Base-by-base conservation (phyloP, 1,284 basidiomycete species). In the Cerioporus squamosus region DNA sequence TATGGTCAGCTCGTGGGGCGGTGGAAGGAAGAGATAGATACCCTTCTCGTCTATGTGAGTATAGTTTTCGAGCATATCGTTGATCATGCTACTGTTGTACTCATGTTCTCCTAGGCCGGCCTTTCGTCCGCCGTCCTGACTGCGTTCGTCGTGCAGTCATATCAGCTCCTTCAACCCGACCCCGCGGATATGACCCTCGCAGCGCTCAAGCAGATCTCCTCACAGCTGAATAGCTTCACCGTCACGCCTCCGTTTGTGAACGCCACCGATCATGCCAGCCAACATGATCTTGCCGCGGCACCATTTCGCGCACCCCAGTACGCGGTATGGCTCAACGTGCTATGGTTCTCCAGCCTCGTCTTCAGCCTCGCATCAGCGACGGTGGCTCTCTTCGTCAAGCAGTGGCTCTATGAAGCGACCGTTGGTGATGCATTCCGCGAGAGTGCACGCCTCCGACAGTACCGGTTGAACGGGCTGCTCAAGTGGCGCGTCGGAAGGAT, bases 401-500 rank as follows among this genome's bases (percentile, higher is more conserved):
- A 66, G 31, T 66, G 65, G 65, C 44, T 62, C 2, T 50, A 59
- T 20, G 51, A 60, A 31, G 31, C 40, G 24, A 39, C n/a, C 17
- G 23, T 26, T 5, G 55, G 55, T 10, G 54, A 44, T 15, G 40
- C 51, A 10, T 52, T 48, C 12, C 29, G 44, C 18, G 51, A 54
- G 9, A 50, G 29, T 38, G 39, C 55, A 15, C 55, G 59, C 14
- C 42, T 67, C 14, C 65, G 69, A 12, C 67, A 68, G 51, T 59
- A 68, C 42, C 66, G 68, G 4, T 60, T 62, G 44, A 58, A 66
- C 40, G 60, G 64, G 23, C 55, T 70, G 23, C 36, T 52, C 17
- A 53, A 45, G 39, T 70, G 67, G 67, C 60, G 61, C 4, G 67
- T 70, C 24, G 55, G 58, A 3, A 55, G 39, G 10, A 65, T 68